Evolutionary conservation across 2,329 filamentous ascomycete genomes (phyloP).

Genomic region (Domatiomyces catenatus): DNA sequence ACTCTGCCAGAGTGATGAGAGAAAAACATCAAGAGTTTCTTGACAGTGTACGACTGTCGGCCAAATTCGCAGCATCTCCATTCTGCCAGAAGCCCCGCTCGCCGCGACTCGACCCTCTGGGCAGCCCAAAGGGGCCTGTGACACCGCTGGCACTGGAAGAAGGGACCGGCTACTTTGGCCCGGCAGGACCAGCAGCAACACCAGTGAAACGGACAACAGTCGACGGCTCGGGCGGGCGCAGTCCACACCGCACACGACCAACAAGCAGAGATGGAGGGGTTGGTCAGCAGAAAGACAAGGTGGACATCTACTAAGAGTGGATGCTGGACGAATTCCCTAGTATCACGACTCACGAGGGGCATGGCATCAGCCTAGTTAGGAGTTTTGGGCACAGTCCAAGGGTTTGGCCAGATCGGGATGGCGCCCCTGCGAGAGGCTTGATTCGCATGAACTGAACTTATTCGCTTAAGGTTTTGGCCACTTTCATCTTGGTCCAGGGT

Average conservation of each 20-base stretch:
- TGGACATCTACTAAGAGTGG: slow-evolving; percentile 9
- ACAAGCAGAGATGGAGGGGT: slow-evolving; percentile 9
- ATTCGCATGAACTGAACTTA: background rate
- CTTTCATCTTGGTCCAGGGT: background rate
- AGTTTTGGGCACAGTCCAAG: background rate
- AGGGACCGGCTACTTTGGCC: slow-evolving; percentile 24
- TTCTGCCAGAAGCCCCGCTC: slow-evolving; percentile 25
- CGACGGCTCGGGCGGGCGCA: slow-evolving; percentile 19
- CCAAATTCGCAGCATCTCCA: slow-evolving; percentile 18
- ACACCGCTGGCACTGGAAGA: slow-evolving; percentile 29
- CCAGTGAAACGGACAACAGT: slow-evolving; percentile 15
- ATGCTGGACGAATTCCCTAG: background rate
- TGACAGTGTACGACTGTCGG: slow-evolving; percentile 22
- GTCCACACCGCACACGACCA: slow-evolving; percentile 8
- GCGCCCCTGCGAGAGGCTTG: background rate
- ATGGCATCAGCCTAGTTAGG: background rate
- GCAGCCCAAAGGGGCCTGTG: slow-evolving; percentile 30
- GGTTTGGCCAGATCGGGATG: background rate
- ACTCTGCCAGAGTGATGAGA: slow-evolving; percentile 24
- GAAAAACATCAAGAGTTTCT: slow-evolving; percentile 30
- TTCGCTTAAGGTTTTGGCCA: background rate
- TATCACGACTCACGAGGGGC: background rate
- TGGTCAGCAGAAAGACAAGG: slow-evolving; percentile 6
- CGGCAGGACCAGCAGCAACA: slow-evolving; percentile 1
- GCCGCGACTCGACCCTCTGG: slow-evolving; percentile 30